Conservation (phyloP, 805 yeast genomes). For the Danielia oregonensis region DNA sequence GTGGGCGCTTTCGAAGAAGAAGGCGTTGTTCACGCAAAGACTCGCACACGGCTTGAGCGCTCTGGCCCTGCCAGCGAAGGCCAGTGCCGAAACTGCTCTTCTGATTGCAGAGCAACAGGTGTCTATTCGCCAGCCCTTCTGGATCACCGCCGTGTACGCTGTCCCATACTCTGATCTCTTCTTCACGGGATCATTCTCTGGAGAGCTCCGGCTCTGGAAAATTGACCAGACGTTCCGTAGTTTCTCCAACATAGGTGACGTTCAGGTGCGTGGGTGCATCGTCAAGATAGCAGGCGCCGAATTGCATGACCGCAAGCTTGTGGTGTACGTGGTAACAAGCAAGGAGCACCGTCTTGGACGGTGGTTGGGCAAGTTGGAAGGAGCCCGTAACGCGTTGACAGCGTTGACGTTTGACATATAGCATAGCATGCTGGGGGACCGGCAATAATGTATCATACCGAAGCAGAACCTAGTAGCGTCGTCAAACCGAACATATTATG, state of each 20-base stretch:
- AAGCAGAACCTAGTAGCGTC: no score
- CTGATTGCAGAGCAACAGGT: slow-evolving; percentile 46
- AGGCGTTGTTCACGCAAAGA: slow-evolving; percentile 68
- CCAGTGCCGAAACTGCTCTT: slow-evolving; percentile 53
- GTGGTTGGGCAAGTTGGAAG: slow-evolving; percentile 63
- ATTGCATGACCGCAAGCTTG: slow-evolving; percentile 45
- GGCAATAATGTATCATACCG: no score
- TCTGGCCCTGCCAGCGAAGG: slow-evolving; percentile 32
- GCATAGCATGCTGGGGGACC: slow-evolving; percentile 14
- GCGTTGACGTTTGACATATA: slow-evolving; percentile 30
- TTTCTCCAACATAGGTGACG: slow-evolving; percentile 53
- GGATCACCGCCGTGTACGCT: slow-evolving; percentile 80
- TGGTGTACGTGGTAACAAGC: slow-evolving; percentile 58
- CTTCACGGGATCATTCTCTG: slow-evolving; percentile 86
- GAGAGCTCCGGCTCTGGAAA: slow-evolving; percentile 75
- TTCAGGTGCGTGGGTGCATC: slow-evolving; percentile 67
- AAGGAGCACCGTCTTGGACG: slow-evolving; percentile 90
- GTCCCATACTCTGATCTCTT: slow-evolving; percentile 83
- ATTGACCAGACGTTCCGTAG: slow-evolving; percentile 59
- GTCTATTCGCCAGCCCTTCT: slow-evolving; percentile 75
- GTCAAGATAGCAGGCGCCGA: slow-evolving; percentile 59
- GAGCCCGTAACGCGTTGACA: slow-evolving; percentile 69
- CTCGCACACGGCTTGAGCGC: slow-evolving; percentile 74
- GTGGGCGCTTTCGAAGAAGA: slow-evolving; percentile 90
- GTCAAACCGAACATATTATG: no score